These are phyloP conservation scores for Xerocomus minutiporus DNA, from an alignment of 1,284 basidiomycete genomes.

Conservation along the genomic window DNA sequence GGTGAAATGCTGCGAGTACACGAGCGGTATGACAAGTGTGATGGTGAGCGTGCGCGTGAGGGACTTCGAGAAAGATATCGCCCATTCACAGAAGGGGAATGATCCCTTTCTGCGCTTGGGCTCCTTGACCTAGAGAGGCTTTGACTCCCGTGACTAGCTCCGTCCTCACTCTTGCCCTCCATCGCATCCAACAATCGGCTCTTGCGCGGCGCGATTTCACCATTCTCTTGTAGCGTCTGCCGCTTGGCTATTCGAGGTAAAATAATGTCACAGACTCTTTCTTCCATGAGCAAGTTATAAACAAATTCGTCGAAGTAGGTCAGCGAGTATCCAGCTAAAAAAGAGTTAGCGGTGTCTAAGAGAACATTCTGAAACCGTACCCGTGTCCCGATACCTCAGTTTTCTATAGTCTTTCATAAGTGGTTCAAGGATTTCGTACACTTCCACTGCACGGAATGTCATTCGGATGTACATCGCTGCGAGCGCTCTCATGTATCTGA, in stretches of 20 bases:
- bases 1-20: conserved; percentile 58
- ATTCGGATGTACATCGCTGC: conserved; percentile 94
- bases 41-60: conserved; percentile 37
- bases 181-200: conserved; percentile 80
- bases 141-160: conserved; percentile 34
- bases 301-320: conserved; percentile 93
- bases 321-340: conserved; percentile 72
- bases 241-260: conserved; percentile 87
- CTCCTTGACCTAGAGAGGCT: conserved; percentile 31
- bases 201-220: conserved; percentile 80
- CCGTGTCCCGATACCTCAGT: conserved; percentile 74
- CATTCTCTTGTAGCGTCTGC: conserved; percentile 84
- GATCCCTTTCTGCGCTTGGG: conserved; percentile 24
- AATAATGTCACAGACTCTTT: conserved; percentile 95
- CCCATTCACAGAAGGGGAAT: conserved; percentile 44
- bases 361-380: conserved; percentile 42
- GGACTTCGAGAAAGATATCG: conserved; percentile 62
- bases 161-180: conserved; percentile 62
- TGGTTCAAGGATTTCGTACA: conserved; percentile 92
- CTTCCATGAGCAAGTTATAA: conserved; percentile 80
- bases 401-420: conserved; percentile 92
- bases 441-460: conserved; percentile 85
- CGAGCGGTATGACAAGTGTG: conserved; percentile 45
- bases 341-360: not conserved
- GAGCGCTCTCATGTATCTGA: conserved; percentile 88